Base-by-base conservation (phyloP, 129 eudicot genomes). In the Chrysanthemum makinoi region DNA sequence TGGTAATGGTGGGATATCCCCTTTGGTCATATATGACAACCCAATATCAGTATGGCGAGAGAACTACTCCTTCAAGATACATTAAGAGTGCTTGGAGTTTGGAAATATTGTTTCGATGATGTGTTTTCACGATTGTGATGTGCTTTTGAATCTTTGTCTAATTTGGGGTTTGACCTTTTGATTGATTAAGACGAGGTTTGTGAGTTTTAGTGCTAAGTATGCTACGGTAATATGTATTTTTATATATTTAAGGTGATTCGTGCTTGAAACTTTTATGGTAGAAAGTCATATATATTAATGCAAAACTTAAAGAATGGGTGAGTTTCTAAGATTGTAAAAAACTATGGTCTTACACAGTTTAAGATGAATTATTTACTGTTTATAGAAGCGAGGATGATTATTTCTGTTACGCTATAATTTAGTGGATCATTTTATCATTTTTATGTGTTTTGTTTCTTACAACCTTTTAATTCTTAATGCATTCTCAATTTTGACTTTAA, bases 91-190 rank as follows among this genome's bases (percentile, higher is more conserved):
- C 24, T 22, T 22, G 24, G 24, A 22, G 61, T 69, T 76, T 26
- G 7, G 39, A 62, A 10, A 12, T 14, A 3, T 30, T 30, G 35
- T 30, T 30, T 30, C 6, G 35, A 30, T 28, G 33, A 28, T 39
- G 24, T 77, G 2, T 16, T 26, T 47, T 60, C 46, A 4, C 22
- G 39, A 56, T 56, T 5, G 35, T 70, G 54, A 7, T 70, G 75
- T 70, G 62, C 6, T 68, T 13, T 17, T 47, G 18, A 12, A 18
- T 68, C 26, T 24, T n/a, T n/a, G 48, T 22, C 48, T 47, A 48
- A 54, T 44, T 65, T 46, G 62, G 24, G 72, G 66, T 54, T 66
- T 72, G 62, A 62, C 30, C 58, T 73, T 33, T 63, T 74, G 78
- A 65, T 15, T 13, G 15, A 64, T 33, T 22, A 35, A 46, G 12